Base-by-base conservation (phyloP, 2,329 filamentous ascomycete genomes). In the Fusarium poae region DNA sequence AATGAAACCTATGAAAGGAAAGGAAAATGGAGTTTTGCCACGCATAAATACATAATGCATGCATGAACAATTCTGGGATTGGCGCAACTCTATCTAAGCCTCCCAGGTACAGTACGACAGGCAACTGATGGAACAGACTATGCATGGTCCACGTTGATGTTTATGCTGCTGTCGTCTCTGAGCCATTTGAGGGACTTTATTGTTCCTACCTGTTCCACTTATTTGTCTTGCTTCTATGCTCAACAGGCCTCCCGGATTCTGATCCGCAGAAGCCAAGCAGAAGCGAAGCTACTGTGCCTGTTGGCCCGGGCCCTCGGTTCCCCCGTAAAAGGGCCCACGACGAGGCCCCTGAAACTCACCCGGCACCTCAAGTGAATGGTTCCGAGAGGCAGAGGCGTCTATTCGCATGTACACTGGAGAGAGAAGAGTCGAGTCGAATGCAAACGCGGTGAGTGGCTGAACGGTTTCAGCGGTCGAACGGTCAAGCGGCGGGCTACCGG, bases 111-210 rank as follows among this genome's bases (percentile, higher is more conserved):
- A 15, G 32, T 39, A 43, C 29, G 49, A 15, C 43, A 13, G 35
- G 25, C 39, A 23, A 34, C n/a, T 8, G 42, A 25, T 30, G 48
- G 30, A 8, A 44, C 18, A 27, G 25, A 39, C 35, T 40, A 65
- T 65, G 51, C 51, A 46, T 46, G 30, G 42, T 37, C 43, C 54
- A 61, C 51, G 60, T 50, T 61, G 44, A 32, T 62, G 44, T 40
- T 50, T 51, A 32, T 37, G 42, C 34, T 34, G 32, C 18, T n/a
- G n/a, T 30, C 43, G 43, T 30, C 32, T 45, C 34, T 40, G 62
- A 67, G 50, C 67, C 62, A 67, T 53, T 70, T 70, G 62, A 66
- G 54, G 67, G 57, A 42, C 55, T 70, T 69, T 57, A 43, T 58
- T 53, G 32, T 49, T 49, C 45, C 39, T 56, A 8, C 15, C 39